A percentile compares a stretch with the other conserved stretches of the same genome.
Conservation (phyloP, 345 rosid genomes). For the Zanthoxylum bungeanum region DNA sequence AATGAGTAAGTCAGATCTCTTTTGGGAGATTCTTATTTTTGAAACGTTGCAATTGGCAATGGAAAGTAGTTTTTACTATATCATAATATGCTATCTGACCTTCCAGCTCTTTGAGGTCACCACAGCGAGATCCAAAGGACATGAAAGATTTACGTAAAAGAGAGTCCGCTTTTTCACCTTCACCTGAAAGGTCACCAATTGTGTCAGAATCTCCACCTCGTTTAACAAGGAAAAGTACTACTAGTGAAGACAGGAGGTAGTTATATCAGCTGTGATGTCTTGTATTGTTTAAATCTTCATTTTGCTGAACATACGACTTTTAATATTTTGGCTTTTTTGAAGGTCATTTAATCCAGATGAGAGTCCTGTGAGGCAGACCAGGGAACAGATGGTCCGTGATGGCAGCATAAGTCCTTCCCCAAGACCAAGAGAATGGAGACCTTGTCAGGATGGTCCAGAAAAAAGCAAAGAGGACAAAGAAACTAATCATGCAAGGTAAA, state of each 20-base stretch:
- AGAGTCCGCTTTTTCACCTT: conserved; percentile 22
- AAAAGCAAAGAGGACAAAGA: conserved; percentile 29
- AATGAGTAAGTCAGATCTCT: conserved; percentile 37
- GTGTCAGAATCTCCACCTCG: conserved; percentile 21
- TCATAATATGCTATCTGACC: conserved; percentile 2
- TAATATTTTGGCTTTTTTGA: not conserved
- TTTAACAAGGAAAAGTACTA: conserved; percentile 17
- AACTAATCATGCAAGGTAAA: conserved; percentile 30
- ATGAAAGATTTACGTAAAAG: conserved; percentile 16
- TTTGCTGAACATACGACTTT: not conserved
- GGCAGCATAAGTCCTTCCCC: conserved; percentile 28
- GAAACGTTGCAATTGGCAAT: not conserved
- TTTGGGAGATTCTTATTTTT: not conserved
- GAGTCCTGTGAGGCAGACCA: conserved; percentile 24
- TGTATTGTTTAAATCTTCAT: not conserved
- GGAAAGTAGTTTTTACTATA: not conserved
- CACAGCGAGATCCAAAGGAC: conserved; percentile 16
- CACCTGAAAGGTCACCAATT: conserved; percentile 29
- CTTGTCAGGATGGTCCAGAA: conserved; percentile 26
- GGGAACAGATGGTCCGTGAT: conserved; percentile 17
- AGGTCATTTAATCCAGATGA: conserved; percentile 24
- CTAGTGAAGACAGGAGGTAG: conserved; percentile 37
- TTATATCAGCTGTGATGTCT: not conserved
- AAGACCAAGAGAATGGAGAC: conserved; percentile 31
- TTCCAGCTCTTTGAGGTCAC: conserved; percentile 21